Base-by-base conservation (phyloP, 306 rosid genomes). In the Hippophae tibetana region DNA sequence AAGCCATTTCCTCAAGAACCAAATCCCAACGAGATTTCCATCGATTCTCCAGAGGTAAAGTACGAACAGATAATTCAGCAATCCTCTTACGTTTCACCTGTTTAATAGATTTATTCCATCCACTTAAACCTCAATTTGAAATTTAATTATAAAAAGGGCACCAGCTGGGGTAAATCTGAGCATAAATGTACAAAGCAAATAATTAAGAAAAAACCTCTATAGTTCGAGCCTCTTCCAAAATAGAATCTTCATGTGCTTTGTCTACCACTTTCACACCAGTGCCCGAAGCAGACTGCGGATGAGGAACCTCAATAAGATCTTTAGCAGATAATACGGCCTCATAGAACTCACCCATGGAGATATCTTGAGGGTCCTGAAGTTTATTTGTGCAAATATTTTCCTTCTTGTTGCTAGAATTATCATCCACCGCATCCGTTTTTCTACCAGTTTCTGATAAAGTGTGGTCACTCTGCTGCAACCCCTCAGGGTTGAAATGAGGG, bases 21-120 rank as follows among this genome's bases (percentile, higher is more conserved):
- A 84, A 93, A 72, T 78, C 94, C 99, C 99, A 93, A 25, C 84
- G 97, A 64, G 97, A 82, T 76, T 81, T 89, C 47, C 63, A 75
- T 43, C 67, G 69, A 74, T 58, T 67, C 67, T 81, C 95, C 47
- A 62, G 52, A 18, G 87, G 88, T 63, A 74, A 71, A 58, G 84
- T 52, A 68, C 51, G 87, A 64, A 76, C 66, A 43, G 99, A 86
- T 69, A 93, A 76, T 74, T 89, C 95, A 10, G 86, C 78, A 65
- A 93, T 89, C 86, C 99, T 86, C 86, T 86, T 89, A 57, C 73
- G 94, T 72, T 93, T 93, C 13, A 84, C 95, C 99, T 93, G 84
- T 69, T 60, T 49, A 72, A 47, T 55, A 62, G 47, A 63, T 56
- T 31, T 31, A 61, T 23, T 56, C 72, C 77, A 73, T 42, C 65